Evolutionary conservation across 306 rosid genomes (phyloP).

Genomic region (Inga leiocalycina): DNA sequence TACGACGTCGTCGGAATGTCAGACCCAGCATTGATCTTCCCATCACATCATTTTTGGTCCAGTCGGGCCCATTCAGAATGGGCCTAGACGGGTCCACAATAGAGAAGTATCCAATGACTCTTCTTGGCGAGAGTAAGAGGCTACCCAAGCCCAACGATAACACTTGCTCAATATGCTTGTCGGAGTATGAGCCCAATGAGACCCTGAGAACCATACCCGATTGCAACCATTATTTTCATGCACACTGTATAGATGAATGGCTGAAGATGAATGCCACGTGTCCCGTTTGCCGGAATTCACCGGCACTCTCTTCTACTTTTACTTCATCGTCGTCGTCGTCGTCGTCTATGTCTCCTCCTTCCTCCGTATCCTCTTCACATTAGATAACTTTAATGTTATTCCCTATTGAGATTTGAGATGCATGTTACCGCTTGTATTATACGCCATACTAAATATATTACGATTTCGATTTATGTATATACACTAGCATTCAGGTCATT

Average conservation of each 20-base stretch:
- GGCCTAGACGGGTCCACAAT: constrained; percentile 77
- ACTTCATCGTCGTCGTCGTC: constrained; percentile 12
- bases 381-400: not conserved
- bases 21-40: constrained; percentile 20
- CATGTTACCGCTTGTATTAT: not conserved
- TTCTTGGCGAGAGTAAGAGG: constrained; percentile 54
- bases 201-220: constrained; percentile 64
- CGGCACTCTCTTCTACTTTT: constrained; percentile 33
- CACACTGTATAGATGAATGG: constrained; percentile 70
- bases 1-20: constrained; percentile 10
- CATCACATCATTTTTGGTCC: constrained; percentile 10
- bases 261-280: constrained; percentile 71
- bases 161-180: constrained; percentile 65
- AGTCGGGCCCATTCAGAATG: constrained; percentile 20
- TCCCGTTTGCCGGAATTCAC: constrained; percentile 71
- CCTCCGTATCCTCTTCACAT: constrained; percentile 37
- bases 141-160: constrained; percentile 57
- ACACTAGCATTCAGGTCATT: not conserved
- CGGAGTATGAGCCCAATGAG: constrained; percentile 69
- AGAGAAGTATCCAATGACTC: constrained; percentile 63
- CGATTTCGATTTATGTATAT: not conserved
- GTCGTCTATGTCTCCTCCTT: constrained; percentile 35
- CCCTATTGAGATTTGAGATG: not conserved
- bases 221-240: constrained; percentile 74
- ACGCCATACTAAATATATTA: not conserved